phyloP scores from a whole-genome alignment of 169 alveolate genomes.

The Plasmodium vinckei region DNA sequence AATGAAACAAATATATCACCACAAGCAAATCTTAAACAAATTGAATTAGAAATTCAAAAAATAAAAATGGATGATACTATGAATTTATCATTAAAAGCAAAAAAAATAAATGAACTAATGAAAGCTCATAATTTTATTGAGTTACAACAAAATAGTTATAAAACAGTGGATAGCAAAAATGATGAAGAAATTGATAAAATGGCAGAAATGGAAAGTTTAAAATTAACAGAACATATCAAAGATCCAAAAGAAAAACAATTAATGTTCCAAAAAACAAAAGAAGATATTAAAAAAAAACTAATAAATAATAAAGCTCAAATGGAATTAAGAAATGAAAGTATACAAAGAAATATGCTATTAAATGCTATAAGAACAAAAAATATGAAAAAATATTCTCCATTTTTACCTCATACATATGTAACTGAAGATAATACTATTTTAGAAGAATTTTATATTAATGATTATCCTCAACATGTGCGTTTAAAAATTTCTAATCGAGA shows the following conservation, averaged over 20 bases:
- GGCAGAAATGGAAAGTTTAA: slow-evolving; percentile 54
- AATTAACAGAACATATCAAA: slow-evolving; percentile 37
- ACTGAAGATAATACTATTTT: slow-evolving; percentile 87
- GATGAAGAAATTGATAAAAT: slow-evolving; percentile 35
- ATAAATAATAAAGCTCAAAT: slow-evolving; percentile 13
- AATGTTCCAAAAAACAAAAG: slow-evolving; percentile 65
- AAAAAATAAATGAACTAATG: slow-evolving; percentile 45
- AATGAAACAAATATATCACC: not conserved
- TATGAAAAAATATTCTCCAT: slow-evolving; percentile 64
- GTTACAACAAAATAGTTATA: slow-evolving; percentile 16
- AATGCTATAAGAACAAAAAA: slow-evolving; percentile 26
- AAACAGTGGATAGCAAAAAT: not conserved
- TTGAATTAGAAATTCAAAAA: slow-evolving; percentile 56
- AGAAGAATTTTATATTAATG: slow-evolving; percentile 93
- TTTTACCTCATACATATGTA: slow-evolving; percentile 75
- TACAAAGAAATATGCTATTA: slow-evolving; percentile 57
- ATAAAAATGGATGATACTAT: slow-evolving; percentile 64
- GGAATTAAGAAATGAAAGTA: slow-evolving; percentile 32
- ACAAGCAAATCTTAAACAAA: slow-evolving; percentile 21
- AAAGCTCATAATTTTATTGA: slow-evolving; percentile 34
- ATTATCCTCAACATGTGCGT: slow-evolving; percentile 92
- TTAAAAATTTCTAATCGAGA: slow-evolving; percentile 90
- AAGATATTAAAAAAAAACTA: slow-evolving; percentile 50
- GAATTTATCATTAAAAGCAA: slow-evolving; percentile 55
- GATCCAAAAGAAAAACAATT: slow-evolving; percentile 57